phyloP scores from a whole-genome alignment of 768 basidiomycete genomes.

The Cystofilobasidium bisporidii region DNA sequence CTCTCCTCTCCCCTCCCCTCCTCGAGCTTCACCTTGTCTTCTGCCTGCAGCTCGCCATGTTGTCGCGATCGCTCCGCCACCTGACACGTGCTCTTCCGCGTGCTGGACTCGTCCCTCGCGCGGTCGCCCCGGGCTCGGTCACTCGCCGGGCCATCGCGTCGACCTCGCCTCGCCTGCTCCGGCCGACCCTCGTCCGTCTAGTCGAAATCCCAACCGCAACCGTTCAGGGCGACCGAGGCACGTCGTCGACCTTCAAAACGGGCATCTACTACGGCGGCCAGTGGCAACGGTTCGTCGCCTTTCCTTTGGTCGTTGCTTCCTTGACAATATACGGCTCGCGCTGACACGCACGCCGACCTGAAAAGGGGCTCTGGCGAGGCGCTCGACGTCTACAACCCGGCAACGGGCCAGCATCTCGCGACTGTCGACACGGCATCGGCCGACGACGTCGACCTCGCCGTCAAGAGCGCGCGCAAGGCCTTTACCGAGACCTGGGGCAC shows the following conservation, averaged over 20 bases:
- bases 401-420: constrained; percentile 12
- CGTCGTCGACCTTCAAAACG: background rate
- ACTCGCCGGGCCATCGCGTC: background rate
- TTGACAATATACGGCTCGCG: too few relatives aligned
- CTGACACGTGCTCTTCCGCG: too few relatives aligned
- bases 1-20: too few relatives aligned
- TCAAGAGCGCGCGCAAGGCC: constrained; percentile 39
- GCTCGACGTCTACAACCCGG: constrained; percentile 16
- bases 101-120: too few relatives aligned
- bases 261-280: background rate
- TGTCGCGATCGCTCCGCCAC: too few relatives aligned
- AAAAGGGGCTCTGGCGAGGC: constrained; percentile 1
- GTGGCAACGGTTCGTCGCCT: background rate
- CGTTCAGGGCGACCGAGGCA: background rate
- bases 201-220: background rate
- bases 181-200: background rate
- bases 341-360: background rate
- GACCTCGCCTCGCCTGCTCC: background rate
- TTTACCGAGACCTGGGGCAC: constrained; percentile 41
- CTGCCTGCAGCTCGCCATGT: too few relatives aligned
- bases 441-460: constrained; percentile 34
- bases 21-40: too few relatives aligned
- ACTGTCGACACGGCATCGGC: constrained; percentile 13
- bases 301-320: too few relatives aligned
- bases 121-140: too few relatives aligned